Evolutionary conservation across 2,329 filamentous ascomycete species (phyloP).

Genomic region (Aspergillaceae sp.): DNA sequence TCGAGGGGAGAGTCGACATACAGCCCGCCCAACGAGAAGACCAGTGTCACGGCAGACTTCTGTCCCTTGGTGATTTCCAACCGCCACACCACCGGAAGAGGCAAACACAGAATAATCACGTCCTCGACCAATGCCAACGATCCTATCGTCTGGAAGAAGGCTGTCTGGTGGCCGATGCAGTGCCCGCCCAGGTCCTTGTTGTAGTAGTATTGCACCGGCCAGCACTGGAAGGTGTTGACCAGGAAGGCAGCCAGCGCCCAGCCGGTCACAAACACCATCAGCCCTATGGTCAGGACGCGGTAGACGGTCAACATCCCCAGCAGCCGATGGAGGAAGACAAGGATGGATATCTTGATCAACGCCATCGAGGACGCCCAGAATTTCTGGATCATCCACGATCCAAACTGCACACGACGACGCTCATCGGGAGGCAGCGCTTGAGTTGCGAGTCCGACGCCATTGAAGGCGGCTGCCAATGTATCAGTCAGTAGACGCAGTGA

Average conservation of each 20-base stretch:
- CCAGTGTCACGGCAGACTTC: conserved; percentile 6
- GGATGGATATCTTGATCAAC: conserved; percentile 9
- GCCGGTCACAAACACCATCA: conserved; percentile 7
- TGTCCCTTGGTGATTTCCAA: conserved; percentile 6
- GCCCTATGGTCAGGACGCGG: conserved; percentile 1
- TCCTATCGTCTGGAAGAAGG: conserved; percentile 8
- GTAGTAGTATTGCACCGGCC: conserved; percentile 7
- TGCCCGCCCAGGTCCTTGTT: conserved; percentile 5
- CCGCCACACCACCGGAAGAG: conserved; percentile 5
- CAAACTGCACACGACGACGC: conserved; percentile 6
- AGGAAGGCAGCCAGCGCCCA: conserved; percentile 6
- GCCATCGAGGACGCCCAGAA: conserved; percentile 8
- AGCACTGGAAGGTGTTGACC: conserved; percentile 8
- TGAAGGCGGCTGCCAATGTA: conserved; percentile 4
- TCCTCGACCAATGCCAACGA: conserved; percentile 7
- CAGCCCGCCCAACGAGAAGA: conserved; percentile 8
- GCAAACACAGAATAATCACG: conserved; percentile 5
- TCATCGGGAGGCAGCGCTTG: conserved; percentile 2
- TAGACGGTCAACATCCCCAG: conserved; percentile 4
- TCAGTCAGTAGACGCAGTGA: background rate
- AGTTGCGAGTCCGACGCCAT: conserved; percentile 5
- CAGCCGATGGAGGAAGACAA: conserved; percentile 7
- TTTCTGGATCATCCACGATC: conserved; percentile 9
- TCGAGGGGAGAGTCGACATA: background rate
- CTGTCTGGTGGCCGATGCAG: conserved; percentile 5